Conservation (phyloP, 148 eudicot species). For the Suaeda aralocaspica region DNA sequence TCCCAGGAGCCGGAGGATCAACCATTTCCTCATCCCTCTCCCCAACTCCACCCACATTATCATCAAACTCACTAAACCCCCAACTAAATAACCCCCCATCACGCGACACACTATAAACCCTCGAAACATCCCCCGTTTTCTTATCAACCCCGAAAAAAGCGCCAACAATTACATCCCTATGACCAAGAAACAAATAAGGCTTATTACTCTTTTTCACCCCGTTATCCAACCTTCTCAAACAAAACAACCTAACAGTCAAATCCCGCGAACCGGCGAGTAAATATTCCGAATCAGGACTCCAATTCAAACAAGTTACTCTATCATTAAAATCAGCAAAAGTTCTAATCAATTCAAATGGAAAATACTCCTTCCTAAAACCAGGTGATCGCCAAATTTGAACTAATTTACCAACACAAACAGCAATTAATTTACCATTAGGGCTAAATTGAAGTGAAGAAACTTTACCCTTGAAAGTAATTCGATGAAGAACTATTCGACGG, state of each 20-base stretch:
- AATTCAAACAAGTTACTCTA: conserved; percentile 60
- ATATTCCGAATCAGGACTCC: conserved; percentile 65
- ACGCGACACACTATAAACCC: conserved; percentile 71
- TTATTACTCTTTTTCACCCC: conserved; percentile 25
- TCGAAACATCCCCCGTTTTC: conserved; percentile 36
- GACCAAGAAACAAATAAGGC: conserved; percentile 82
- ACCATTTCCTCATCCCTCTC: conserved; percentile 28
- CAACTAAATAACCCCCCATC: conserved; percentile 84
- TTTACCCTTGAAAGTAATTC: conserved; percentile 68
- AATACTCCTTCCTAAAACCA: conserved; percentile 78
- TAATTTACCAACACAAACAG: conserved; percentile 67
- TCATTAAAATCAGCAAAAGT: conserved; percentile 84
- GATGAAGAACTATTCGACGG: conserved; percentile 71
- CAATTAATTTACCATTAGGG: conserved; percentile 67
- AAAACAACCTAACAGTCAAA: conserved; percentile 72
- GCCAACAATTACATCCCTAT: conserved; percentile 68
- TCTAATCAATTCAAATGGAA: conserved; percentile 68
- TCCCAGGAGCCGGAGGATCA: conserved; percentile 82
- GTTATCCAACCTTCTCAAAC: conserved; percentile 41
- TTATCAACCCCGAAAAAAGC: conserved; percentile 74
- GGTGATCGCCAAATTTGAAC: conserved; percentile 88
- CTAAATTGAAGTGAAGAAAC: conserved; percentile 56
- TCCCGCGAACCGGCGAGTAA: conserved; percentile 78
- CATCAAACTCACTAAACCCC: conserved; percentile 42
- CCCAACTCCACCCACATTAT: conserved; percentile 22